Evolutionary conservation across 495 filamentous ascomycete species (phyloP).

Genomic region (Talaromyces liani): DNA sequence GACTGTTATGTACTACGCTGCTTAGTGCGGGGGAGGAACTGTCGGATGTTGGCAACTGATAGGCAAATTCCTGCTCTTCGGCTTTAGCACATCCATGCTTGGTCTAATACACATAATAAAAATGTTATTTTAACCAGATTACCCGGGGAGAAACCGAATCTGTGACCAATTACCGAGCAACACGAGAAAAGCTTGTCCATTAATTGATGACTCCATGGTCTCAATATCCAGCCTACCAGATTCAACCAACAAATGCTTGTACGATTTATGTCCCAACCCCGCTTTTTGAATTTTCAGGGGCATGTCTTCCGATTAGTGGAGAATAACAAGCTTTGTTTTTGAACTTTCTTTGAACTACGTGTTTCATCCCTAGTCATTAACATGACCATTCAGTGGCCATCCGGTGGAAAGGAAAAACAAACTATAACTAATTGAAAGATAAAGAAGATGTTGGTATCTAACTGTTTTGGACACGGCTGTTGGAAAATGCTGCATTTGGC

Average conservation of each 20-base stretch:
- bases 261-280: not conserved
- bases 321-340: not conserved
- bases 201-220: no score
- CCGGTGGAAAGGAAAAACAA: not conserved
- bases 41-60: not conserved
- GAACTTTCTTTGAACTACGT: not conserved
- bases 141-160: no score
- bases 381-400: not conserved
- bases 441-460: not conserved
- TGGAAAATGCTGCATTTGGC: not conserved
- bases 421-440: not conserved
- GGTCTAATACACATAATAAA: no score
- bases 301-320: not conserved
- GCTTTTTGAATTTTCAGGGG: not conserved
- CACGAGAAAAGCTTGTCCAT: no score
- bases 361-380: not conserved
- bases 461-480: not conserved
- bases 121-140: no score
- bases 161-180: no score
- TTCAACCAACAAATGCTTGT: no score
- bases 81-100: not conserved
- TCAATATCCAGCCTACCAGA: no score
- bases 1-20: no score
- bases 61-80: not conserved
- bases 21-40: no score